Evolutionary conservation across 176 grass and related monocot genomes (phyloP).

Genomic region (Thalia dealbata): DNA sequence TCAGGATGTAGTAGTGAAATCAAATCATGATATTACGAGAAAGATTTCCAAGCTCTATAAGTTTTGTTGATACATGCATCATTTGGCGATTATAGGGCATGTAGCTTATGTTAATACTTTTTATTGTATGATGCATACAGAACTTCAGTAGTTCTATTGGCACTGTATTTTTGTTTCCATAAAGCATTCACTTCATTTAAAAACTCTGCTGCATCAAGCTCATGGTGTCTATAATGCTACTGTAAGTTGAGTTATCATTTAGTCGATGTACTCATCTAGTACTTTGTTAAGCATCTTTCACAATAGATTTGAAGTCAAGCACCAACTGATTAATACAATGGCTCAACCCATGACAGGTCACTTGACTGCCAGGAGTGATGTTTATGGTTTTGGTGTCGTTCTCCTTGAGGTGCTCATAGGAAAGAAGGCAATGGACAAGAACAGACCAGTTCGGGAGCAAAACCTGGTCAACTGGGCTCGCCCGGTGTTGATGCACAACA

Average conservation of each 20-base stretch:
- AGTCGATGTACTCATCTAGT: background rate
- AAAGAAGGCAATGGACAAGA: conserved; percentile 13
- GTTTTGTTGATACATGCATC: background rate
- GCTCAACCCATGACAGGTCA: background rate
- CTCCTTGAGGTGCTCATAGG: conserved; percentile 14
- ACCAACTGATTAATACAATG: background rate
- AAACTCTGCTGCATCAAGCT: background rate
- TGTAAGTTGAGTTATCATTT: background rate
- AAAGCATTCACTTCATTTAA: background rate
- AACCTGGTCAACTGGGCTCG: conserved; percentile 7
- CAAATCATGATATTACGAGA: background rate
- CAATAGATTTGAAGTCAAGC: background rate
- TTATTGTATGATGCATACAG: background rate
- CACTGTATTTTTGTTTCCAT: background rate
- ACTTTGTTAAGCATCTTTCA: background rate
- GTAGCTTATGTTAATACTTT: background rate
- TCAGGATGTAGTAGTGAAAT: background rate
- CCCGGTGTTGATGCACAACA: background rate
- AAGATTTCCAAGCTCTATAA: background rate
- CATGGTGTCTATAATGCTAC: background rate
- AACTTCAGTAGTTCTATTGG: background rate
- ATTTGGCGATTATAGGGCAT: background rate
- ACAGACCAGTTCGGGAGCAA: conserved; percentile 1
- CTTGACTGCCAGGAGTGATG: conserved; percentile 11
- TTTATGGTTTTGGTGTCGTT: conserved; percentile 14